Base-by-base conservation (phyloP, 2,329 filamentous ascomycete genomes). In the Aspergillus udagawae region DNA sequence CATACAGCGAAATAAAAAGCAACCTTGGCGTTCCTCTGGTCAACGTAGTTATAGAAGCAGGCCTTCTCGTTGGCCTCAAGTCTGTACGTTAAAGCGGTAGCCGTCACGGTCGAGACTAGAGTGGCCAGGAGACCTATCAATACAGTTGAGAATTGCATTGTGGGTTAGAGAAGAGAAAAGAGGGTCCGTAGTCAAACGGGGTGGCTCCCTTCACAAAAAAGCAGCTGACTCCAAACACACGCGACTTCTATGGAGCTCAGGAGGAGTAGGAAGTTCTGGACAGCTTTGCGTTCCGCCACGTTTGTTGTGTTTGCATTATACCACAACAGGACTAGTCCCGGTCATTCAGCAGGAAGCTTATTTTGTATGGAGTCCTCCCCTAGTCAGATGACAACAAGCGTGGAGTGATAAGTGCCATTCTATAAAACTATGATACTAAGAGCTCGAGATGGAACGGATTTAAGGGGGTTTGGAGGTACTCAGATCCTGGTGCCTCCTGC, bases 1-100 rank as follows among this genome's bases (percentile, higher is more conserved):
- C 88, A 65, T 80, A 99, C 94, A 59, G 94, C 95, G 78, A 99
- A 99, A 81, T 99, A 99, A 73, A 99, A 99, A 51, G 94, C 92
- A 65, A 99, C 82, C 84, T 99, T 99, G 69, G 90, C 86, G 67
- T 88, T 88, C 73, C 85, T 83, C 73, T 89, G 85, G 63, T 92
- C 86, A 55, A 93, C 88, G 65, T 86, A 80, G 56, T 90, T 85
- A 75, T 90, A 97, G 85, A 99, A 99, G 81, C 94, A 99, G 59
- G 94, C 91, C 77, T 90, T 92, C 82, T 97, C 94, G 79, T 95
- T 90, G 52, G 94, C 90, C 53, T 83, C 79, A 49, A 99, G 83
- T 78, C 92, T 91, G 82, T 97, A 99, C 50, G 94, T 99, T 71
- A 99, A 83, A 44, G 94, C 92, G 4, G 94, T 99, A 41, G 91